Evolutionary conservation across 345 rosid genomes (phyloP).

Genomic region (Eucalyptus grandis): DNA sequence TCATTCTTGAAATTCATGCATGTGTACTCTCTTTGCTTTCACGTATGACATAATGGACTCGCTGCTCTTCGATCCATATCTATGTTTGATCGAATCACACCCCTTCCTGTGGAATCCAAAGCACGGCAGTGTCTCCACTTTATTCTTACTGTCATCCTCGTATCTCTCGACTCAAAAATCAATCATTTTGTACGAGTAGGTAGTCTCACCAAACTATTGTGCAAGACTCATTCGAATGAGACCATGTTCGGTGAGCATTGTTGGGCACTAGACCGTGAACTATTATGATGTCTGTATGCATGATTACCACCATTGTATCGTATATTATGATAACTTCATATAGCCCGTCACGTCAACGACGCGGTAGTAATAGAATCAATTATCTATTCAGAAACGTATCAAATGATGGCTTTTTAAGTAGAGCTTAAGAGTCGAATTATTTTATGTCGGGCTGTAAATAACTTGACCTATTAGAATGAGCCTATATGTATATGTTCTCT

Average conservation of each 20-base stretch:
- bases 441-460: background rate
- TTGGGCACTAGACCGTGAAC: background rate
- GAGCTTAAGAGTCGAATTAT: background rate
- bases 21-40: background rate
- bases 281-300: background rate
- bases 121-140: background rate
- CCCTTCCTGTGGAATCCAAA: background rate
- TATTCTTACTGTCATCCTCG: background rate
- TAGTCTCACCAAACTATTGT: background rate
- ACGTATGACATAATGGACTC: background rate
- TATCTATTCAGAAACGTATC: background rate
- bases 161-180: background rate
- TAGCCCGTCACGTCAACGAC: fast-evolving
- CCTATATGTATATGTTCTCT: background rate
- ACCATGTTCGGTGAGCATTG: background rate
- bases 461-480: background rate
- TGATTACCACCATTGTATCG: background rate
- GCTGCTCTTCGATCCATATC: background rate
- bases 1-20: background rate
- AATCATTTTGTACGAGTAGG: background rate
- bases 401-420: background rate
- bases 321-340: background rate
- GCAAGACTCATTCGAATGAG: background rate
- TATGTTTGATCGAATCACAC: background rate
- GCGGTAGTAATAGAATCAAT: background rate